phyloP scores from a whole-genome alignment of 768 basidiomycete species.

The Tricholoma flavovirens region DNA sequence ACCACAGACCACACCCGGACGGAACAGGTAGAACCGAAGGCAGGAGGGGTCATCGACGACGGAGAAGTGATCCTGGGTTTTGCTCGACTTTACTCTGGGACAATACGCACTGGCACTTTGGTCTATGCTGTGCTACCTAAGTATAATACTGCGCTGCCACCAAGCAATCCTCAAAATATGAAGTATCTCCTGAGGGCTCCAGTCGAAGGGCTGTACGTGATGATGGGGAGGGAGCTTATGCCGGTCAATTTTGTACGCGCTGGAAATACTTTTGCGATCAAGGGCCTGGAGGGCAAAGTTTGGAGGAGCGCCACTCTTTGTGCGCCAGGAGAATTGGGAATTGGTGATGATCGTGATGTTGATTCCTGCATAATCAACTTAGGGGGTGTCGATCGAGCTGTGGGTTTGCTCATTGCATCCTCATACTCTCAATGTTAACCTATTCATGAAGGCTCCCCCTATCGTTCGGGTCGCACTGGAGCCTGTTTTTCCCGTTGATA shows the following conservation, averaged over 20 bases:
- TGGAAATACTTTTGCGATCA: slow-evolving; percentile 92
- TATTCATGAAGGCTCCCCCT: slow-evolving; percentile 57
- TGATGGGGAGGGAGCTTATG: slow-evolving; percentile 98
- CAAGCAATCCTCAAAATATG: slow-evolving; percentile 62
- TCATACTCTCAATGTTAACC: slow-evolving; percentile 1
- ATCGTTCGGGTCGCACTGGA: slow-evolving; percentile 96
- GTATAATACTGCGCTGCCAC: slow-evolving; percentile 59
- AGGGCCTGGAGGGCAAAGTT: slow-evolving; percentile 84
- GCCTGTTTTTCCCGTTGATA: slow-evolving; percentile 74
- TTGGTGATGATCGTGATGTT: slow-evolving; percentile 27
- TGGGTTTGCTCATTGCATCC: slow-evolving; percentile 26
- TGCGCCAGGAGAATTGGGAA: slow-evolving; percentile 46
- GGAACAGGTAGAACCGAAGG: slow-evolving; percentile 8
- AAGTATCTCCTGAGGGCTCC: slow-evolving; percentile 53
- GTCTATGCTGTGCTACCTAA: slow-evolving; percentile 84
- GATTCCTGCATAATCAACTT: slow-evolving; percentile 70
- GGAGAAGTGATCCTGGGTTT: slow-evolving; percentile 84
- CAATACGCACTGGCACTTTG: slow-evolving; percentile 54
- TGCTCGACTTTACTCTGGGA: slow-evolving; percentile 89
- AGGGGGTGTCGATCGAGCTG: slow-evolving; percentile 62
- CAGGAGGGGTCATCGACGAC: slow-evolving; percentile 24
- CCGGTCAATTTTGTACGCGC: slow-evolving; percentile 77
- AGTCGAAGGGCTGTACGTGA: slow-evolving; percentile 82
- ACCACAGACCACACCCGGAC: slow-evolving; percentile 9
- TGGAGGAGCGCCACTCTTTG: slow-evolving; percentile 90